Evolutionary conservation across 1,139 yeast species (phyloP).

Genomic region (Sugiyamaella xylanicola): DNA sequence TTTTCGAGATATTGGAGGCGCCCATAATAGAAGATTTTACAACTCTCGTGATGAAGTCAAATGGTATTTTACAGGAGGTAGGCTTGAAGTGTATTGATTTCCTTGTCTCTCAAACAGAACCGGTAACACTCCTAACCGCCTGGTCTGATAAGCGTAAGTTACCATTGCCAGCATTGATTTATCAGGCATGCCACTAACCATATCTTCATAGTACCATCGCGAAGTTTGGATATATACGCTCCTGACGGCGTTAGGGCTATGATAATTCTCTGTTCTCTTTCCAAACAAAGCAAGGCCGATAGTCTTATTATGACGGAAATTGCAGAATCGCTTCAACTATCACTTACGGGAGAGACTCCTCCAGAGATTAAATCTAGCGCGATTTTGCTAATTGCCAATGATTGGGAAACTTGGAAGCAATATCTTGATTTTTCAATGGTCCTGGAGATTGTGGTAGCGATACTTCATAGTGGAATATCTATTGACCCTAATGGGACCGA

Average conservation of each 20-base stretch:
- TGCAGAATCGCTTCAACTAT: constrained; percentile 32
- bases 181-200: background rate
- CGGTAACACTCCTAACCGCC: background rate
- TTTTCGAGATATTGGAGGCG: constrained; percentile 2
- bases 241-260: constrained; percentile 23
- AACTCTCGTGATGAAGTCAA: background rate
- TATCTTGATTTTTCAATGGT: constrained; percentile 33
- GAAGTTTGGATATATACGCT: constrained; percentile 19
- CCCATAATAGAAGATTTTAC: constrained; percentile 5
- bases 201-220: constrained; percentile 23
- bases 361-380: constrained; percentile 27
- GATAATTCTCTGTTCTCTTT: constrained; percentile 23
- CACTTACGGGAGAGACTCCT: constrained; percentile 28
- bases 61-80: background rate
- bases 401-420: constrained; percentile 36
- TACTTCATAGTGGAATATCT: too few species aligned
- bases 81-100: constrained; percentile 1
- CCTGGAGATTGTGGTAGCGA: constrained; percentile 29
- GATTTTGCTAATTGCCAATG: constrained; percentile 34
- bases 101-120: background rate
- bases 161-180: too few species aligned
- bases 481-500: too few species aligned
- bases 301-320: constrained; percentile 25
- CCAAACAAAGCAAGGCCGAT: too few species aligned
- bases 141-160: constrained; percentile 15